Base-by-base conservation (phyloP, 2,329 filamentous ascomycete species). In the Leptographium galeiforme region DNA sequence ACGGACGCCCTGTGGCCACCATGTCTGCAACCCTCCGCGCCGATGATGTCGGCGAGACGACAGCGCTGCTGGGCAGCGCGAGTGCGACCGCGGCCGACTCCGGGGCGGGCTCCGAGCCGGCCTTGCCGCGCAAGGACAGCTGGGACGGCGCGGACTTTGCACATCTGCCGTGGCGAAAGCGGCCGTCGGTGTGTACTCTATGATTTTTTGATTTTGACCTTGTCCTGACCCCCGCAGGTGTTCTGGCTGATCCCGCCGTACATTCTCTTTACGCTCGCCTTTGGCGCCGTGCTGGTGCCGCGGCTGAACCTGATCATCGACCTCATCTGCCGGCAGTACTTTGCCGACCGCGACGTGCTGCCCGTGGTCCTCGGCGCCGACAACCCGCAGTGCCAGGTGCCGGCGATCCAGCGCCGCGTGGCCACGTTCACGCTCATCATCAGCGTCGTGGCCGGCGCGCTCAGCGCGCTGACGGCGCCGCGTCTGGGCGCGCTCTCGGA, bases 401-500 rank as follows among this genome's bases (percentile, higher is more conserved):
- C 87, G 1, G 84, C 86, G 53, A 85, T 97, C 0, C 88, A 93
- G 64, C 77, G 82, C 18, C 76, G 78, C 49, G 87, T 88, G 2
- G 83, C 90, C 0, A 79, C 80, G 48, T 95, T 97, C 66, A 84
- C 82, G 51, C 76, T 96, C 1, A 82, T 85, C 61, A 75, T 87
- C 59, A 88, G 78, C 59, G 72, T 97, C 30, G 76, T 86, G 48
- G 79, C 81, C 4, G 93, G 93, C 1, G 70, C 85, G 1, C 70
- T 96, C 11, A 88, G 89, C 55, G 89, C 90, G 8, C 71, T 96
- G 51, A 82, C 83, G 16, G 86, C 86, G 34, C 93, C 93, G 0
- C 88, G 85, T 60, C 71, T 97, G 4, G 93, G 93, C 0, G 79
- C 86, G 2, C 68, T 95, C 16, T 96, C 90, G 0, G 93, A 98